Conservation (phyloP, 2,329 filamentous ascomycete genomes). For the Incumbomyces lentus region DNA sequence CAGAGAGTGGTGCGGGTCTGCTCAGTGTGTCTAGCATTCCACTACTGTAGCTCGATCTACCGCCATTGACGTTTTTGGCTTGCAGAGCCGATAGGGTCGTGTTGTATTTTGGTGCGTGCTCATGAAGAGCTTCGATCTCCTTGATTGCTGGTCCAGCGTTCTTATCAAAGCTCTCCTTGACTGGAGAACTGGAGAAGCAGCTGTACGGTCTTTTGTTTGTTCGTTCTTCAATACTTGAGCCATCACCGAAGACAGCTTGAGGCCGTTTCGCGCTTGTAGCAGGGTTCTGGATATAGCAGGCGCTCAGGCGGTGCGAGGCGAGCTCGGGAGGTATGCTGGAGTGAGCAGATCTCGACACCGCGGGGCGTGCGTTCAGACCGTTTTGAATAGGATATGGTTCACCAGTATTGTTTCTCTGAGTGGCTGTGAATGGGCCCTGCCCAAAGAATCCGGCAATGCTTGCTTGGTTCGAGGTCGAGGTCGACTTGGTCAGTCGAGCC, state of each 20-base stretch:
- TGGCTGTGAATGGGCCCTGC: slow-evolving; percentile 11
- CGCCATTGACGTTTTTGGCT: not conserved
- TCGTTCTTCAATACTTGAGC: not conserved
- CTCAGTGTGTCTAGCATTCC: slow-evolving; percentile 3
- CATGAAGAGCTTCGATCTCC: not conserved
- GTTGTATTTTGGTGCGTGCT: slow-evolving; percentile 1
- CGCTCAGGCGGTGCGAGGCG: not conserved
- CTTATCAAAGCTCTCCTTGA: not conserved
- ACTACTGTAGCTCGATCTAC: not conserved
- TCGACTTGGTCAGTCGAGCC: slow-evolving; percentile 10
- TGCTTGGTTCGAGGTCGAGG: slow-evolving; percentile 35
- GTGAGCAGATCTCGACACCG: not conserved
- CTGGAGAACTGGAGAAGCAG: slow-evolving; percentile 7
- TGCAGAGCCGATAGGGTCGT: slow-evolving; percentile 1
- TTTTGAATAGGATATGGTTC: not conserved
- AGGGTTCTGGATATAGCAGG: not conserved
- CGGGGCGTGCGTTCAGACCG: not conserved
- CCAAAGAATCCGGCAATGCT: slow-evolving; percentile 45
- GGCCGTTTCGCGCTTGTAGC: not conserved
- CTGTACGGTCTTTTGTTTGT: not conserved
- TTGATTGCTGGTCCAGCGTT: not conserved
- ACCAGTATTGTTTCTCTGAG: not conserved
- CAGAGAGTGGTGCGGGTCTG: not conserved
- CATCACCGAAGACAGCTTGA: not conserved
- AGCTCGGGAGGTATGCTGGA: slow-evolving; percentile 4